Base-by-base conservation (phyloP, 768 basidiomycete genomes). In the Phylloporus sp. region DNA sequence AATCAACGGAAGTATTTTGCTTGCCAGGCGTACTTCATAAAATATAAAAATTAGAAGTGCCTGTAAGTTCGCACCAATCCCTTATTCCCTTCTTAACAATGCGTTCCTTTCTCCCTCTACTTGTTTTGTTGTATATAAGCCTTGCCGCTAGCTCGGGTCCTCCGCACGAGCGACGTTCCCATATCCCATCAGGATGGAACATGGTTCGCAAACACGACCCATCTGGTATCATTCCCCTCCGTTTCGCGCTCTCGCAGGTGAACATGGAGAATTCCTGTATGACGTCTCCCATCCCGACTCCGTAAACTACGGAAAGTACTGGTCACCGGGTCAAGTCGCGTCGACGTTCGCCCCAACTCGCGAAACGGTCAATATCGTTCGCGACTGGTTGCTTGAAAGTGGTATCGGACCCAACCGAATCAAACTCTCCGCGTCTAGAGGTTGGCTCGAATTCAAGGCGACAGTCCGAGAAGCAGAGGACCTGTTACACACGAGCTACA, bases 231-330 rank as follows among this genome's bases (percentile, higher is more conserved):
- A 53, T 79, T 24, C 78, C 77, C 11, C 62, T 79, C 31, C 76
- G 76, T 41, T 71, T 79, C 38, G 78, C 76, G 0, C 70, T 79
- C 6, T 55, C 57, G 7, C 78, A 80, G 58, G 61, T 59, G 38
- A 77, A 80, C 53, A 49, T 75, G 7, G 59, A 73, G 47, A 72
- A 46, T 59, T 68, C 41, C 72, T 79, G 35, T 62, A 73, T 54
- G 66, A 73, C 3, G 70, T 79, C 12, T 70, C 78, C 0, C 71
- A 75, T 49, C 78, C 78, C 6, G 55, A 63, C 15, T 80, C 78
- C 6, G 60, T 68, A 15, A 69, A 61, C 48, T 80, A 77, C 41
- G 78, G 77, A 1, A 67, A 73, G 28, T 78, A 80, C 49, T 77
- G 76, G 74, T 64, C 72, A 2, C 61, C 76, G 1, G 58, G 55